These are phyloP conservation scores for Penicillium maclennaniae DNA, from an alignment of 495 filamentous ascomycete genomes.

Conservation along the genomic window DNA sequence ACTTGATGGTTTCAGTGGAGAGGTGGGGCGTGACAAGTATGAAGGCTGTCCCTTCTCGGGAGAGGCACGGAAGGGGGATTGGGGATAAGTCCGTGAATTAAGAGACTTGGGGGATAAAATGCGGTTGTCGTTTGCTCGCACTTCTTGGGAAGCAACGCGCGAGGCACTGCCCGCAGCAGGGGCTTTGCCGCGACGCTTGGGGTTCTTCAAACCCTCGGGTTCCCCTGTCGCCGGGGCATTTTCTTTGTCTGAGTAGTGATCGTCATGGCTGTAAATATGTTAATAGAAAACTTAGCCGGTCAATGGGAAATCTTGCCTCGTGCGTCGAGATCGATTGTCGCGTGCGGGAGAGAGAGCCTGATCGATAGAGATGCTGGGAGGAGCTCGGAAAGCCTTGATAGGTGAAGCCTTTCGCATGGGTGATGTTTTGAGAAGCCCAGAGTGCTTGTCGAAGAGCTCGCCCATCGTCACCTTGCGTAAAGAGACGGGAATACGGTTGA, in stretches of 20 bases:
- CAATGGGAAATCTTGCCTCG: slow-evolving; percentile 50
- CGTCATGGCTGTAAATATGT: slow-evolving; percentile 53
- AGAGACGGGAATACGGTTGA: slow-evolving; percentile 84
- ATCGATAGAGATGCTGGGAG: slow-evolving; percentile 29
- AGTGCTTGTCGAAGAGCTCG: slow-evolving; percentile 65
- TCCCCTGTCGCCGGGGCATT: slow-evolving; percentile 52
- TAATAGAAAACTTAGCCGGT: slow-evolving; percentile 1
- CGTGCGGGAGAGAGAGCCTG: slow-evolving; percentile 27
- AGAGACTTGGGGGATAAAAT: slow-evolving; percentile 78
- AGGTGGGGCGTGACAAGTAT: slow-evolving; percentile 49
- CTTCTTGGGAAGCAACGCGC: slow-evolving; percentile 48
- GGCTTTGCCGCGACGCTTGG: slow-evolving; percentile 56
- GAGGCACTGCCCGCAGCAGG: slow-evolving; percentile 37
- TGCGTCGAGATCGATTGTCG: slow-evolving; percentile 50
- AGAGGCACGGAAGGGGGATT: slow-evolving; percentile 51
- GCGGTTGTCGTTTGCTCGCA: slow-evolving; percentile 45
- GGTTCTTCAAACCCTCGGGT: slow-evolving; percentile 47
- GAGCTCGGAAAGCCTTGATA: slow-evolving; percentile 27
- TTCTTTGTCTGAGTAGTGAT: slow-evolving; percentile 70
- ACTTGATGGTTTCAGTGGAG: slow-evolving; percentile 51
- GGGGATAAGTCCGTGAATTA: slow-evolving; percentile 66
- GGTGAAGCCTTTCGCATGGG: slow-evolving; percentile 30
- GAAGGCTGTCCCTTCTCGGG: slow-evolving; percentile 45
- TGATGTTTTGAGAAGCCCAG: slow-evolving; percentile 25
- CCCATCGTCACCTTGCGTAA: slow-evolving; percentile 80